Evolutionary conservation across 345 rosid species (phyloP), one percentile per base, ranked within the genome.

Genomic region (Eucalyptus grandis): DNA sequence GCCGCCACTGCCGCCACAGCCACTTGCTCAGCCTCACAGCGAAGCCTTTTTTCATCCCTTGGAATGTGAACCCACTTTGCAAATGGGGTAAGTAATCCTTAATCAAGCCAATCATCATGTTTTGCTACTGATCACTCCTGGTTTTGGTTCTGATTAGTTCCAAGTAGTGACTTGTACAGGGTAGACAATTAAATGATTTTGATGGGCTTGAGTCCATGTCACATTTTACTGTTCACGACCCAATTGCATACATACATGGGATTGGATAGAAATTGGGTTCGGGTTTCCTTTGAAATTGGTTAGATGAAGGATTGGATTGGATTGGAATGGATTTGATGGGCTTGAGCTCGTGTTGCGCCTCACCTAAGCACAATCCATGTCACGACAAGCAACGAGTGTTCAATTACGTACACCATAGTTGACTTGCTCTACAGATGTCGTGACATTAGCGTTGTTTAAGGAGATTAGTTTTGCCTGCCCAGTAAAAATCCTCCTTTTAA

Each of bases 1-100:
- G 16, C 83, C 14, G 8, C 82, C 62, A 22, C 62, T 56, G 62
- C 62, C 69, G 34, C 69, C 81, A 16, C 81, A 10, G 81, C 96
- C 93, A 81, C 93, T 89, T 58, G 91, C 89, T 90, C 97, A 93
- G 47, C 92, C 93, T 87, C 95, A 94, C 56, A 90, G 91, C 16
- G 95, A 95, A 86, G 93, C 91, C 88, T 96, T 98, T 92, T 97
- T 93, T 53, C 98, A 97, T 88, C 97, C 95, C 47, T 88, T 98
- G 94, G 97, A 95, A 10, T 98, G 98, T 87, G 99, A 97, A 87
- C 99, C 99, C 60, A 96, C 98, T 31, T 92, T 97, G 88, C 99
- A 98, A 87, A 97, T 97, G 24, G 97, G 99, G 99, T 97, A 95
- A 34, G 89, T 83, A 81, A 90, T 47, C 47, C 83, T 77, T 21